Evolutionary conservation across 805 yeast species (phyloP).

Genomic region (Teunomyces gatunensis): DNA sequence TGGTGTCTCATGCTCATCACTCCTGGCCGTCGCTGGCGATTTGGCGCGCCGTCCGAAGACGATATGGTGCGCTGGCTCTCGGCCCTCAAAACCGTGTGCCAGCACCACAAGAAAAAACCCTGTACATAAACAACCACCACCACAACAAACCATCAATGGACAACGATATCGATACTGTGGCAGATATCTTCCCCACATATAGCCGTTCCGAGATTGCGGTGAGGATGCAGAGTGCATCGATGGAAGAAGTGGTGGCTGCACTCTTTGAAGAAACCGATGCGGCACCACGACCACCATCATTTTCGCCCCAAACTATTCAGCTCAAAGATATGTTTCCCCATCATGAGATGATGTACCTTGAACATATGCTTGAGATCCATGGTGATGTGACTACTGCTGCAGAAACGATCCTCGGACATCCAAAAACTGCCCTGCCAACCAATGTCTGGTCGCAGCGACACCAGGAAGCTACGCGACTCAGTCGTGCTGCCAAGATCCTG

Average conservation of each 20-base stretch:
- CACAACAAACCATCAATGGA: not conserved
- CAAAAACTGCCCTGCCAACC: not conserved
- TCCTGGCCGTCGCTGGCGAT: slow-evolving; percentile 34
- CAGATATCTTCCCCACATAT: slow-evolving; percentile 26
- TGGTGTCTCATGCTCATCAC: slow-evolving; percentile 51
- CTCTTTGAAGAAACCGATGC: slow-evolving; percentile 17
- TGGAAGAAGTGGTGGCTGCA: slow-evolving; percentile 24
- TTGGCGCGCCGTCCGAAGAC: slow-evolving; percentile 45
- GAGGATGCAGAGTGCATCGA: slow-evolving; percentile 21
- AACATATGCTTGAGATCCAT: not conserved
- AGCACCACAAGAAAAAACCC: not conserved
- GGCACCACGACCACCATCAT: not conserved
- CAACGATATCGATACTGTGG: slow-evolving; percentile 18
- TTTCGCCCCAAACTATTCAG: slow-evolving; percentile 6
- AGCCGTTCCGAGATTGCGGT: slow-evolving; percentile 25
- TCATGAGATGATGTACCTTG: slow-evolving; percentile 15
- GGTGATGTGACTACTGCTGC: not conserved
- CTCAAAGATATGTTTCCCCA: slow-evolving; percentile 48
- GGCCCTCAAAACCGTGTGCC: slow-evolving; percentile 29
- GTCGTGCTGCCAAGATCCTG: not conserved
- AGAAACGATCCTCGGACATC: not conserved
- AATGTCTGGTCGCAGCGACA: not conserved
- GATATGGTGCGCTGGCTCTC: slow-evolving; percentile 50
- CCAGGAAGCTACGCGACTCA: not conserved
- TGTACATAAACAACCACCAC: not conserved